Percentiles rank a stretch among this genome's conserved stretches.
phyloP scores from a whole-genome alignment of 164 flowering plant species.

The Annona squamosa region DNA sequence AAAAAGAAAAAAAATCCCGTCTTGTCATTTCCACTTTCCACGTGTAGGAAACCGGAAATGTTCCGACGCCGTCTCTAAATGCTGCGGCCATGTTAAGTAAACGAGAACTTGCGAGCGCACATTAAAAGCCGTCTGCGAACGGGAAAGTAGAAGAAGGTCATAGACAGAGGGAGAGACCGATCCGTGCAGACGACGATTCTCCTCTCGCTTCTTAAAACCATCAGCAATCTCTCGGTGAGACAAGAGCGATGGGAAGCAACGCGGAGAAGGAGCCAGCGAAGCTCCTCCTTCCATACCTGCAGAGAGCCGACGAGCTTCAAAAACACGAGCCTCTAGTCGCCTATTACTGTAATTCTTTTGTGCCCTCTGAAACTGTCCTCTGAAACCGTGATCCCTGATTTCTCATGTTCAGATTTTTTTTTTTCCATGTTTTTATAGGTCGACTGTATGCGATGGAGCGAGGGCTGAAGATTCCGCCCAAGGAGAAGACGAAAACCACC shows the following conservation, averaged over 20 bases:
- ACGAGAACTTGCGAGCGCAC: no score
- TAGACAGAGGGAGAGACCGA: no score
- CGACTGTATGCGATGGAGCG: slow-evolving; percentile 95
- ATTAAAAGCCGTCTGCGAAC: no score
- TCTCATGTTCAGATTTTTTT: neutral
- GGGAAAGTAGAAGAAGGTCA: no score
- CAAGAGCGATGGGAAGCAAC: slow-evolving; percentile 38
- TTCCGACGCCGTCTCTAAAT: no score
- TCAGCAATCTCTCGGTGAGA: neutral
- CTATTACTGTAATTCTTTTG: slow-evolving; percentile 59
- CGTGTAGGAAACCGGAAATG: no score
- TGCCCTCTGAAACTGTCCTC: neutral
- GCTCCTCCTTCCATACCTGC: slow-evolving; percentile 84
- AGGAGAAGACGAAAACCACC: slow-evolving; percentile 79
- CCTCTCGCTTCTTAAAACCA: no score
- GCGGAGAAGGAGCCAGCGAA: slow-evolving; percentile 76
- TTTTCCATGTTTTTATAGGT: slow-evolving; percentile 33
- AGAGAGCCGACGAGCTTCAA: slow-evolving; percentile 92
- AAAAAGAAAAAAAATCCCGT: no score
- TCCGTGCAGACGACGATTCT: no score
- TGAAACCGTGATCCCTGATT: slow-evolving; percentile 1
- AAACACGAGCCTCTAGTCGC: slow-evolving; percentile 97
- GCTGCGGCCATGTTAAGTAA: no score
- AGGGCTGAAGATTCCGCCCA: slow-evolving; percentile 72
- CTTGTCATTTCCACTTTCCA: no score